Evolutionary conservation across 352 stramenopile genomes (phyloP), one percentile per base, ranked within the genome.

Genomic region (Phytophthora brassicae): DNA sequence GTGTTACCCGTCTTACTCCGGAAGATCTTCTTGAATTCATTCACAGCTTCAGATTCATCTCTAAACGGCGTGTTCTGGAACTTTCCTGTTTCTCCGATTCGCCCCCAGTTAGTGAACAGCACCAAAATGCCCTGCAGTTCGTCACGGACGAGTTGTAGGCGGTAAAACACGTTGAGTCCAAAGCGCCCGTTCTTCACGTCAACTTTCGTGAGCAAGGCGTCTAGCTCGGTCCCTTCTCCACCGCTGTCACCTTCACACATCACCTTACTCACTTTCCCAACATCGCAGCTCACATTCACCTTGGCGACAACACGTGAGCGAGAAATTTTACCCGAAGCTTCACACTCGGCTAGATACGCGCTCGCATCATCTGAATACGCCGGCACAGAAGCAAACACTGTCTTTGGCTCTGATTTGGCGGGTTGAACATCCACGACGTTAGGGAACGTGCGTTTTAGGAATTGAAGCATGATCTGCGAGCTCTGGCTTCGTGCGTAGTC

Each of bases 11-110:
- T 92, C 64, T 93, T 93, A n/a, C 75, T 69, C 3, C 74, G 66
- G 54, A 93, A 93, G 41, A 90, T 89, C 61, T 93, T 93, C 56
- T 88, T 84, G 63, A 93, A 93, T 54, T 93, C 84, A 4, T 26
- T 50, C n/a, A 88, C 56, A 0, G 80, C 84, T 16, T 89, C 79
- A 2, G 68, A 60, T 16, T 69, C 58, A 1, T 73, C 60, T 24
- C 81, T 72, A 64, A 91, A 90, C 8, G 82, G 81, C 2, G 81
- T 91, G 61, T 91, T 89, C 61, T 91, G 84, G 43, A 86, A 91
- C 48, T 92, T 90, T 38, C 84, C 84, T 1, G 58, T 72, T 52
- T 90, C 84, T 8, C 84, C 84, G 38, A 92, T 89, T 0, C 83
- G 77, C 0, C 83, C 83, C 83, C 83, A 92, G 59, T 96, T 95